phyloP scores from a whole-genome alignment of 768 basidiomycete genomes.

The Pleurotus cornucopiae region DNA sequence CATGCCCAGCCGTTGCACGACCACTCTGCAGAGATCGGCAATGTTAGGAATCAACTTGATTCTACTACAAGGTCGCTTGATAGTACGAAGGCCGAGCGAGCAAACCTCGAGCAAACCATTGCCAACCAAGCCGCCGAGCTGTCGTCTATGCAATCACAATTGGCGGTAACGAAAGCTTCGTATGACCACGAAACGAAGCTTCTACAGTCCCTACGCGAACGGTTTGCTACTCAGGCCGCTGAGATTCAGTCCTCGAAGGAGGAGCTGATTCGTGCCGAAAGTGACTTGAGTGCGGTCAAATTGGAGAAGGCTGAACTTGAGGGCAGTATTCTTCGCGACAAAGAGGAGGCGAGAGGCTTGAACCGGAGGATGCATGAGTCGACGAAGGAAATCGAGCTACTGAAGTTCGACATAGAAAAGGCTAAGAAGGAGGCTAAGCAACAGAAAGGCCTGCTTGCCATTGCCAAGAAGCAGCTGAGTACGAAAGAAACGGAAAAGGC shows the following conservation, averaged over 20 bases:
- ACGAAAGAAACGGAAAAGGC: slow-evolving; percentile 77
- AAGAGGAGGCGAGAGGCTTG: slow-evolving; percentile 87
- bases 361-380: slow-evolving; percentile 82
- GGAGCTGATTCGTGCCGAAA: slow-evolving; percentile 86
- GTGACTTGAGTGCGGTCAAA: slow-evolving; percentile 82
- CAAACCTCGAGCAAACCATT: slow-evolving; percentile 57
- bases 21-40: slow-evolving; percentile 82
- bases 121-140: slow-evolving; percentile 71
- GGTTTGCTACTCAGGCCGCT: slow-evolving; percentile 59
- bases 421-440: slow-evolving; percentile 91
- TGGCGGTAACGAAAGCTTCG: slow-evolving; percentile 77
- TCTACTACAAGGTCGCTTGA: slow-evolving; percentile 75
- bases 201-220: slow-evolving; percentile 63
- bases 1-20: slow-evolving; percentile 57
- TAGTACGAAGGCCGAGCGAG: slow-evolving; percentile 61
- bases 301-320: slow-evolving; percentile 93
- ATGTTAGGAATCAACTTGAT: slow-evolving; percentile 78
- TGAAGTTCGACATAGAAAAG: slow-evolving; percentile 81
- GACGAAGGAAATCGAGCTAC: slow-evolving; percentile 61
- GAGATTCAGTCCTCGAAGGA: slow-evolving; percentile 70
- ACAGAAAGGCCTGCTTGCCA: slow-evolving; percentile 92
- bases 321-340: slow-evolving; percentile 81
- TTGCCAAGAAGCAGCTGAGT: slow-evolving; percentile 89
- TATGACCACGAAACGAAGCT: slow-evolving; percentile 82
- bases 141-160: slow-evolving; percentile 75